Evolutionary conservation across 345 rosid species (phyloP).

Genomic region (Euphorbia tirucalli): DNA sequence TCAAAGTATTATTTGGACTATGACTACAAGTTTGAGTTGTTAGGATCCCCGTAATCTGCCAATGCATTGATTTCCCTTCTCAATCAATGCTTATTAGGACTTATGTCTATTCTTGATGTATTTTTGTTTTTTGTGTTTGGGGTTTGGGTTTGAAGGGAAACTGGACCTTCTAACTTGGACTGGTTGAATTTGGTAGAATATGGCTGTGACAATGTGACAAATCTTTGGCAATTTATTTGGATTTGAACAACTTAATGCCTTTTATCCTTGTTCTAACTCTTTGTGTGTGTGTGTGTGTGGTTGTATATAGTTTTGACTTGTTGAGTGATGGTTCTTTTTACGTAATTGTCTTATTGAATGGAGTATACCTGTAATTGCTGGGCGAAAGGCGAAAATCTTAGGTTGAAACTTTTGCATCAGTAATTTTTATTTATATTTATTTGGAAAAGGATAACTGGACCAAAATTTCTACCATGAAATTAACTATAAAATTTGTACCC

Average conservation of each 20-base stretch:
- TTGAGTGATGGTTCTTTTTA: too few relatives aligned
- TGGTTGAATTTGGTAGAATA: background rate
- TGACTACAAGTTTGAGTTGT: slow-evolving; percentile 32
- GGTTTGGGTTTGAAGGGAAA: too few relatives aligned
- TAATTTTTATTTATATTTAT: too few relatives aligned
- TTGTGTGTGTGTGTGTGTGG: background rate
- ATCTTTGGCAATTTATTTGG: background rate
- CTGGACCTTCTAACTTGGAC: too few relatives aligned
- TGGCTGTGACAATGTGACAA: slow-evolving; percentile 4
- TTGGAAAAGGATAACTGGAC: too few relatives aligned
- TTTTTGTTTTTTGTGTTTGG: background rate
- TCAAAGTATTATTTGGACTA: slow-evolving; percentile 20
- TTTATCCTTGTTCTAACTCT: background rate
- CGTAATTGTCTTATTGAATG: too few relatives aligned
- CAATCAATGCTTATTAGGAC: background rate
- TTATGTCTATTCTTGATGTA: background rate
- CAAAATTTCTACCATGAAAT: too few relatives aligned
- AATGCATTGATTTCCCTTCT: slow-evolving; percentile 15
- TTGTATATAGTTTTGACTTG: background rate
- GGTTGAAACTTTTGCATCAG: too few relatives aligned
- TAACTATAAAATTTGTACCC: too few relatives aligned
- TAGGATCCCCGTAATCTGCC: slow-evolving; percentile 29
- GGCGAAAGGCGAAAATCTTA: too few relatives aligned
- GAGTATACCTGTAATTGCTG: too few relatives aligned
- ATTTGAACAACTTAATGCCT: background rate